Conservation (phyloP, 805 yeast genomes). For the Limtongia smithiae region DNA sequence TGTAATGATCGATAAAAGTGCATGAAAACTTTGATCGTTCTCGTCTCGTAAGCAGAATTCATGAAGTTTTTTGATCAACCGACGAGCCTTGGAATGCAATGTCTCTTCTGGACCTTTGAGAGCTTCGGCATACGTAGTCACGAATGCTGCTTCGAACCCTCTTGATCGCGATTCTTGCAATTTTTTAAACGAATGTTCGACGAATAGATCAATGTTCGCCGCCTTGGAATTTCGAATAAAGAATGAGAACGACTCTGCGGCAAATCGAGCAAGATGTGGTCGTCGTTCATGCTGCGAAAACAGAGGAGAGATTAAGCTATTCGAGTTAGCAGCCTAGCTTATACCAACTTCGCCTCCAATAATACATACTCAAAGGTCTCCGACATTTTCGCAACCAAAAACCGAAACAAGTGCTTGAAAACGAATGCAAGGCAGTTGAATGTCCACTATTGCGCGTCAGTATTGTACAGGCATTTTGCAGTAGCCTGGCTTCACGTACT, state of each 20-base stretch:
- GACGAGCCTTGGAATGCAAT: constrained; percentile 66
- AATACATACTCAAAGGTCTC: constrained; percentile 69
- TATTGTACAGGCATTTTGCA: not conserved
- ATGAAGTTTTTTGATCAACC: constrained; percentile 13
- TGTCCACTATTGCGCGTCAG: constrained; percentile 44
- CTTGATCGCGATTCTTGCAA: constrained; percentile 40
- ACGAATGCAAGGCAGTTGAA: constrained; percentile 82
- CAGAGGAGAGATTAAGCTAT: constrained; percentile 25
- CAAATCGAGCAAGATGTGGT: constrained; percentile 69
- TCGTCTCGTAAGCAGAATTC: constrained; percentile 16
- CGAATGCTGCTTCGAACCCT: constrained; percentile 56
- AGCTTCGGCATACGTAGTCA: constrained; percentile 65
- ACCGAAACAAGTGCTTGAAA: constrained; percentile 77
- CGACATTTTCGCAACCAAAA: constrained; percentile 56
- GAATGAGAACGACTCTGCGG: constrained; percentile 88
- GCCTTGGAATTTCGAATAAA: constrained; percentile 64
- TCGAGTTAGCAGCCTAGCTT: too few relatives aligned
- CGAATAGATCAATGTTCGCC: constrained; percentile 46
- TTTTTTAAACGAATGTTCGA: constrained; percentile 41
- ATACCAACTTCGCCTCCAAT: too few relatives aligned
- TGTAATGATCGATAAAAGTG: constrained; percentile 30
- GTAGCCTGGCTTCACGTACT: too few relatives aligned
- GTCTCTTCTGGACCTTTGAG: constrained; percentile 67
- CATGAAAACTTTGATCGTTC: constrained; percentile 5
- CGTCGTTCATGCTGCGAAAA: constrained; percentile 53